phyloP scores from a whole-genome alignment of 768 basidiomycete genomes.

The Termitomyces bulborhizus region DNA sequence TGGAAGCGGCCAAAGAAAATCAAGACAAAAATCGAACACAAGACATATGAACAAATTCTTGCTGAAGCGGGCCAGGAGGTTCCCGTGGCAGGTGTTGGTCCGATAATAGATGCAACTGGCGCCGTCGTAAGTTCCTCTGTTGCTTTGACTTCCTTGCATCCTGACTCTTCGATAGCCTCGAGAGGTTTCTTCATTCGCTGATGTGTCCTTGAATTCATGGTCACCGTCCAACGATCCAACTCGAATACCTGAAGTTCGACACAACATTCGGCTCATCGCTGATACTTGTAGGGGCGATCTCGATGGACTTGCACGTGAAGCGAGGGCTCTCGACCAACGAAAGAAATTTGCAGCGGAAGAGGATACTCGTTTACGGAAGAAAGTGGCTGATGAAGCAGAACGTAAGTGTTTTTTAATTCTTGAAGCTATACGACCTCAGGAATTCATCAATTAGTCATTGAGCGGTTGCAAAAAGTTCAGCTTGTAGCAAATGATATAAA shows the following conservation, averaged over 20 bases:
- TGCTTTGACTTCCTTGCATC: not conserved
- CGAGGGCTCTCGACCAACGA: slow-evolving; percentile 72
- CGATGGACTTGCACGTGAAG: slow-evolving; percentile 87
- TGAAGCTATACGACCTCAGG: not conserved
- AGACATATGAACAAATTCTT: slow-evolving; percentile 95
- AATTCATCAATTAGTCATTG: slow-evolving; percentile 49
- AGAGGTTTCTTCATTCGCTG: slow-evolving; percentile 81
- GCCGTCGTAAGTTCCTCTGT: slow-evolving; percentile 57
- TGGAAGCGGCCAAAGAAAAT: slow-evolving; percentile 87
- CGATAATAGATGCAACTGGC: slow-evolving; percentile 93
- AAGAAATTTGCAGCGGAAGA: slow-evolving; percentile 70
- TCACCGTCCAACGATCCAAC: slow-evolving; percentile 82
- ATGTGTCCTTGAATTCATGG: slow-evolving; percentile 73
- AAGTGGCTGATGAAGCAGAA: slow-evolving; percentile 71
- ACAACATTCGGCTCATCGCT: slow-evolving; percentile 85
- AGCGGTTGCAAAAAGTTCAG: slow-evolving; percentile 71
- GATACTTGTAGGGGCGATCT: slow-evolving; percentile 81
- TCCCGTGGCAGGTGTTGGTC: slow-evolving; percentile 55
- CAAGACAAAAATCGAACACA: slow-evolving; percentile 85
- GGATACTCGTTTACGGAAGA: slow-evolving; percentile 61
- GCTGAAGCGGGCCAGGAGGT: slow-evolving; percentile 74
- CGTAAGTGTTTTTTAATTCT: slow-evolving; percentile 36
- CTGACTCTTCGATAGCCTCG: slow-evolving; percentile 47
- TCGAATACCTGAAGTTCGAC: slow-evolving; percentile 93
- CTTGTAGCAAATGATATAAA: slow-evolving; percentile 69